Conservation (phyloP, 208 protist species). For the Trypanosoma conorhini region DNA sequence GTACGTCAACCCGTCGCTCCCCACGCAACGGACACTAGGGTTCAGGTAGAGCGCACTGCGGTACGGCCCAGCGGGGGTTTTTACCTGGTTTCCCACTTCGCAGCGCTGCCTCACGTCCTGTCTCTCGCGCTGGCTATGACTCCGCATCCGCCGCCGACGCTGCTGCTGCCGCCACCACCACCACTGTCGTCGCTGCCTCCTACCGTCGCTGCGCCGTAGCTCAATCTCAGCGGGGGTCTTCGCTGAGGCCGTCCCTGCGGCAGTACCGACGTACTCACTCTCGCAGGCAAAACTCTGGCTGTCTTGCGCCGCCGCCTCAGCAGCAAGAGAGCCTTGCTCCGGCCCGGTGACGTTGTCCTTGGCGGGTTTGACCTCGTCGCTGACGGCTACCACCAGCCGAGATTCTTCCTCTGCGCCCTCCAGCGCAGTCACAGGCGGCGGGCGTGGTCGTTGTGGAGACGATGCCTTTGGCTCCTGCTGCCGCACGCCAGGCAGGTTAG, state of each 20-base stretch:
- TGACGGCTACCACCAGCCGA: neutral
- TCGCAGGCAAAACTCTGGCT: neutral
- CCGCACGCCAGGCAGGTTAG: neutral
- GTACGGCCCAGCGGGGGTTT: neutral
- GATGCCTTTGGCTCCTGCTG: neutral
- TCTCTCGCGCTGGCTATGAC: neutral
- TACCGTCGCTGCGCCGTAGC: neutral
- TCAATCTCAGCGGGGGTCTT: neutral
- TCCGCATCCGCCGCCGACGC: neutral
- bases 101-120: neutral
- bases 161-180: slow-evolving; percentile 12
- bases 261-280: neutral
- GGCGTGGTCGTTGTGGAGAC: neutral
- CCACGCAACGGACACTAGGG: slow-evolving; percentile 63
- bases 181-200: neutral
- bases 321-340: neutral
- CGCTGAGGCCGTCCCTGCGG: neutral
- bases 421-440: neutral
- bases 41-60: slow-evolving; percentile 13
- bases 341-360: neutral
- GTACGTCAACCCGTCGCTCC: slow-evolving; percentile 34
- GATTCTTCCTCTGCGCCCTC: neutral
- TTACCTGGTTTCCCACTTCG: neutral
- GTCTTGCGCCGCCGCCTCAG: neutral
- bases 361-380: neutral